Evolutionary conservation across 345 rosid genomes (phyloP).

Genomic region (Pelargonium nanum): DNA sequence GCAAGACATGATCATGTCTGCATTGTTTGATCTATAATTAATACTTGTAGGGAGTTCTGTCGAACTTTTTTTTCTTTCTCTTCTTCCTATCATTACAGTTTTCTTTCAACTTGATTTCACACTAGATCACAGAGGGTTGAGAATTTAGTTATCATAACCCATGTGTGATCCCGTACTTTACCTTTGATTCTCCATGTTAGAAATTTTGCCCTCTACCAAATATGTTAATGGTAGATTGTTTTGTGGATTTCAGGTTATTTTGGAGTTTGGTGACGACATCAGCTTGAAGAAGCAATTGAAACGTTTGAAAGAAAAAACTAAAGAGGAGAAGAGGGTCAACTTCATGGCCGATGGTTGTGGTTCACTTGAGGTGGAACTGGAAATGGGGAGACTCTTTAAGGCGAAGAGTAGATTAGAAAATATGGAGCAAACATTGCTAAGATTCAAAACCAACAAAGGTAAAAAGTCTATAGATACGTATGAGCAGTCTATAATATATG

Average conservation of each 20-base stretch:
- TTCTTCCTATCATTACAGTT: too few species aligned
- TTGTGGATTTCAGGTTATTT: slow-evolving; percentile 23
- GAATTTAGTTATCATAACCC: too few species aligned
- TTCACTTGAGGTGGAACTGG: slow-evolving; percentile 33
- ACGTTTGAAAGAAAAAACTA: slow-evolving; percentile 30
- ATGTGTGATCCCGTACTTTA: neutral
- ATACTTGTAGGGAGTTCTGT: too few species aligned
- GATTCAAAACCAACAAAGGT: slow-evolving; percentile 22
- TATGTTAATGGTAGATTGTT: neutral
- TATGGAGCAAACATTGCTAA: slow-evolving; percentile 37
- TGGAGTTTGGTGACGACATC: slow-evolving; percentile 40
- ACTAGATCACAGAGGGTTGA: too few species aligned
- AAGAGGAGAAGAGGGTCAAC: slow-evolving; percentile 24
- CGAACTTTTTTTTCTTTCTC: too few species aligned
- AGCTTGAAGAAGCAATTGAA: slow-evolving; percentile 32
- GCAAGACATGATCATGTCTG: too few species aligned
- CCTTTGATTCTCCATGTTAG: neutral
- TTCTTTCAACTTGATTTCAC: too few species aligned
- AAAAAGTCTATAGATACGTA: slow-evolving; percentile 17
- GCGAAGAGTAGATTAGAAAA: slow-evolving; percentile 41
- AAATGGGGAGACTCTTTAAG: slow-evolving; percentile 59
- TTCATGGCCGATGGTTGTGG: slow-evolving; percentile 9
- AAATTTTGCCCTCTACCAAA: neutral
- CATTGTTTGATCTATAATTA: too few species aligned
- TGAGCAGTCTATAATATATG: slow-evolving; percentile 45